Percentiles rank a stretch among this genome's conserved stretches.
Conservation (phyloP, 306 rosid genomes). For the Vachellia collinsii region DNA sequence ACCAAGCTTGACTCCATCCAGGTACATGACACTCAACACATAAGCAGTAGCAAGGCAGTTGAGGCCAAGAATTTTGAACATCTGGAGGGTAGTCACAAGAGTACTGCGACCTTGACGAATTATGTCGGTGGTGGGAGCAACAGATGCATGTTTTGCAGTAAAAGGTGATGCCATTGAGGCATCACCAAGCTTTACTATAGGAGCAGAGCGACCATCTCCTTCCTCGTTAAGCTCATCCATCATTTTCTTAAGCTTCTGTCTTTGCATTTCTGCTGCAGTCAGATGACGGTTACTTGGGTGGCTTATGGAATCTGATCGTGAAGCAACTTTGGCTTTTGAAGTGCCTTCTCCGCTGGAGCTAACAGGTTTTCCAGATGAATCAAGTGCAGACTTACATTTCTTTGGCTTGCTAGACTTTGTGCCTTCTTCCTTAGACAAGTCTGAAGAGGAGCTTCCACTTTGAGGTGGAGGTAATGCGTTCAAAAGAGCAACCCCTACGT, state of each 20-base stretch:
- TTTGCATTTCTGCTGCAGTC: constrained; percentile 73
- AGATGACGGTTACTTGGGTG: constrained; percentile 60
- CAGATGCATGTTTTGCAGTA: constrained; percentile 98
- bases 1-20: constrained; percentile 98
- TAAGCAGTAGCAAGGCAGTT: constrained; percentile 99
- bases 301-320: constrained; percentile 52
- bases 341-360: constrained; percentile 66
- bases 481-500: constrained; percentile 92
- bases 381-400: constrained; percentile 63
- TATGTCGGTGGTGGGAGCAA: constrained; percentile 88
- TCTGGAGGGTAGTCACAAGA: constrained; percentile 95
- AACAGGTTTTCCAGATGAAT: constrained; percentile 59
- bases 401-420: constrained; percentile 65
- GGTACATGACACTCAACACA: constrained; percentile 96
- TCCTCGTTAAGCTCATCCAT: constrained; percentile 96
- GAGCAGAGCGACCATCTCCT: constrained; percentile 86
- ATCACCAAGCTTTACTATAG: constrained; percentile 95
- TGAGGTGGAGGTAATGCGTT: constrained; percentile 80
- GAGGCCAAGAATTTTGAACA: constrained; percentile 98
- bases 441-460: constrained; percentile 56
- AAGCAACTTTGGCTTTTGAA: constrained; percentile 57
- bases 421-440: constrained; percentile 63
- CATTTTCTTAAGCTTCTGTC: constrained; percentile 86
- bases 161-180: constrained; percentile 99
- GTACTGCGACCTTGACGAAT: constrained; percentile 99